Percentiles rank a stretch among this genome's conserved stretches.
phyloP scores from a whole-genome alignment of 1,284 basidiomycete genomes.

The Marasmius fiardii region DNA sequence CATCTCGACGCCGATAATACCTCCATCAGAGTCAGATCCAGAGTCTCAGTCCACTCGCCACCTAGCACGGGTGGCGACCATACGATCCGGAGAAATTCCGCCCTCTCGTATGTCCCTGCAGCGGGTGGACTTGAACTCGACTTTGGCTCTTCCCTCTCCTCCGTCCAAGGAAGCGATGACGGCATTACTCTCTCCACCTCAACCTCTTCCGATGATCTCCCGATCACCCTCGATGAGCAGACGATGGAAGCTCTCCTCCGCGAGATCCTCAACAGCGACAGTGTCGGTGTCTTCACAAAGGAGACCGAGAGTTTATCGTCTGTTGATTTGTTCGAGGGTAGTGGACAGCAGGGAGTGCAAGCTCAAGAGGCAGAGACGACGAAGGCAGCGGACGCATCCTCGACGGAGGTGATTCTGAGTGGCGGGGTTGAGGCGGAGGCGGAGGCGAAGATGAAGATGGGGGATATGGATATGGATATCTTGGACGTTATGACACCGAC shows the following conservation, averaged over 20 bases:
- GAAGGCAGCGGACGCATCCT: not conserved
- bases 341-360: not conserved
- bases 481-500: not conserved
- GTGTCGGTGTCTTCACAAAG: constrained; percentile 31
- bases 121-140: constrained; percentile 64
- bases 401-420: not conserved
- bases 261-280: constrained; percentile 43
- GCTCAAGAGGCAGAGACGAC: not conserved
- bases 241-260: constrained; percentile 63
- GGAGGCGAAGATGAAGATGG: not conserved
- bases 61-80: constrained; percentile 91
- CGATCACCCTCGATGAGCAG: constrained; percentile 41
- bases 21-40: constrained; percentile 17
- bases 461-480: not conserved
- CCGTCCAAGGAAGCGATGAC: constrained; percentile 1
- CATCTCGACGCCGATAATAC: constrained; percentile 15
- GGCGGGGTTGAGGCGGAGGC: not conserved
- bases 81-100: too few relatives aligned
- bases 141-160: constrained; percentile 20
- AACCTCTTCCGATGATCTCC: constrained; percentile 3
- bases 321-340: constrained; percentile 7
- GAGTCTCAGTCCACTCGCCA: constrained; percentile 74
- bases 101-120: constrained; percentile 69
- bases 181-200: constrained; percentile 3
- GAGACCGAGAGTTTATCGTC: constrained; percentile 26